phyloP scores from a whole-genome alignment of 345 rosid genomes.

The Eutrema heterophyllum region DNA sequence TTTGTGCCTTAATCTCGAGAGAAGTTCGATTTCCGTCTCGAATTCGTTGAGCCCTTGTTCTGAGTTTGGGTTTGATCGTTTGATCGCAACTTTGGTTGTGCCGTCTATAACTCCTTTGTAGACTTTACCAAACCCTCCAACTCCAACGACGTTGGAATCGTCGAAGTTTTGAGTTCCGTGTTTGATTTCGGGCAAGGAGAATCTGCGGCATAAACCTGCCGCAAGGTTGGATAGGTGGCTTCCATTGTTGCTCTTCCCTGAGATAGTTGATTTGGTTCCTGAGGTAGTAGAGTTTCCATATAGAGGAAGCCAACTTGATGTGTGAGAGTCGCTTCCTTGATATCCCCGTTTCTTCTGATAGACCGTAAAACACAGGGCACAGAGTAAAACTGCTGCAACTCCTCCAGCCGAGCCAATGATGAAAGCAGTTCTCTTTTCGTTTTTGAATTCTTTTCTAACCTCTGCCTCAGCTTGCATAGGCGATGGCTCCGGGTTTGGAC shows the following conservation, averaged over 20 bases:
- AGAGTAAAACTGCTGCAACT: conserved; percentile 44
- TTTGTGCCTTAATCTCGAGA: conserved; percentile 80
- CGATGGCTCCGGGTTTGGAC: conserved; percentile 60
- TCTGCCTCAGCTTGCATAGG: conserved; percentile 39
- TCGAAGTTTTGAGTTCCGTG: conserved; percentile 58
- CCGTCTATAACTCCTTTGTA: conserved; percentile 66
- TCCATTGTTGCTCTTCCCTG: conserved; percentile 39
- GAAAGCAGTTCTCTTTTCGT: conserved; percentile 28
- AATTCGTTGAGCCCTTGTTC: conserved; percentile 85
- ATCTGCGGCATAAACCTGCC: conserved; percentile 65
- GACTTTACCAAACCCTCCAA: conserved; percentile 94
- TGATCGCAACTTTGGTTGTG: conserved; percentile 55
- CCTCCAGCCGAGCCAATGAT: conserved; percentile 63
- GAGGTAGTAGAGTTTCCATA: conserved; percentile 47
- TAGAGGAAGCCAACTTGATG: conserved; percentile 67
- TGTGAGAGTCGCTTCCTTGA: conserved; percentile 38
- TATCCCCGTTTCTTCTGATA: conserved; percentile 32
- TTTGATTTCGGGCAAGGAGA: conserved; percentile 56
- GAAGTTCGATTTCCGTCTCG: conserved; percentile 77
- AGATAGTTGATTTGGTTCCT: conserved; percentile 48
- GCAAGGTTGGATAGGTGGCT: conserved; percentile 53
- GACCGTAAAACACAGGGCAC: conserved; percentile 43
- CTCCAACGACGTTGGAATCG: conserved; percentile 65
- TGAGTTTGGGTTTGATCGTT: conserved; percentile 70
- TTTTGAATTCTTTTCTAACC: conserved; percentile 1